Percentiles rank a stretch among this genome's conserved stretches.
Evolutionary conservation across 352 stramenopile genomes (phyloP).

Genomic region (Phytophthora fragariaefolia): DNA sequence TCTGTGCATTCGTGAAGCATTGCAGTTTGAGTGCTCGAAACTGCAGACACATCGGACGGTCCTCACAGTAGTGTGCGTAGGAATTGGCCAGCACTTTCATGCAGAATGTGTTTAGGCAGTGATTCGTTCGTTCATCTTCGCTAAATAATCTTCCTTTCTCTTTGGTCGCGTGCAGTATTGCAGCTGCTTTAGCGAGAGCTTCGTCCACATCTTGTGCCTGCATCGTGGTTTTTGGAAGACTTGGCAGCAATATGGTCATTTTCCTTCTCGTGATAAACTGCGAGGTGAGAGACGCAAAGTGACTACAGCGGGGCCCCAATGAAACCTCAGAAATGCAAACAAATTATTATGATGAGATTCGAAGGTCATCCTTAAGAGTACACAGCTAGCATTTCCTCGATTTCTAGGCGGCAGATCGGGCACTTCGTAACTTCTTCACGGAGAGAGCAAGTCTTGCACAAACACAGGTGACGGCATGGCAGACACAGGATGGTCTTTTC

Average conservation of each 20-base stretch:
- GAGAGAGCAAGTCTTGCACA: constrained; percentile 76
- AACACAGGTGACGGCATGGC: constrained; percentile 82
- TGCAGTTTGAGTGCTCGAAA: constrained; percentile 52
- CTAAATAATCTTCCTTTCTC: background rate
- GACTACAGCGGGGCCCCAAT: constrained; percentile 19
- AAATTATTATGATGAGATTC: no score
- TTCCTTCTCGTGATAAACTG: constrained; percentile 17
- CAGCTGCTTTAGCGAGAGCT: constrained; percentile 16
- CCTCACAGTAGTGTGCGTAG: constrained; percentile 46
- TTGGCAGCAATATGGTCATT: constrained; percentile 8
- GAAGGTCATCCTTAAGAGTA: constrained; percentile 59
- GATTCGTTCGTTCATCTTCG: background rate
- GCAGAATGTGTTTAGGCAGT: constrained; percentile 60
- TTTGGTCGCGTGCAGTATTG: constrained; percentile 2
- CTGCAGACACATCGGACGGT: constrained; percentile 50
- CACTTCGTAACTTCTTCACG: constrained; percentile 81
- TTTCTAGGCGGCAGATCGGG: constrained; percentile 83
- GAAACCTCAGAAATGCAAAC: no score
- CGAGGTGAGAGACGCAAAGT: constrained; percentile 17
- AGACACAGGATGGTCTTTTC: constrained; percentile 88
- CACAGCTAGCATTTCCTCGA: constrained; percentile 85
- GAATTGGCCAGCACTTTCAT: constrained; percentile 33
- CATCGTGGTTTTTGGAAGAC: constrained; percentile 2
- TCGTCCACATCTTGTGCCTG: constrained; percentile 11
- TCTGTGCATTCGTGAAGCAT: constrained; percentile 35